A percentile compares a stretch with the other conserved stretches of the same genome.
Evolutionary conservation across 331 rosid genomes (phyloP).

Genomic region (Dryas integrifolia): DNA sequence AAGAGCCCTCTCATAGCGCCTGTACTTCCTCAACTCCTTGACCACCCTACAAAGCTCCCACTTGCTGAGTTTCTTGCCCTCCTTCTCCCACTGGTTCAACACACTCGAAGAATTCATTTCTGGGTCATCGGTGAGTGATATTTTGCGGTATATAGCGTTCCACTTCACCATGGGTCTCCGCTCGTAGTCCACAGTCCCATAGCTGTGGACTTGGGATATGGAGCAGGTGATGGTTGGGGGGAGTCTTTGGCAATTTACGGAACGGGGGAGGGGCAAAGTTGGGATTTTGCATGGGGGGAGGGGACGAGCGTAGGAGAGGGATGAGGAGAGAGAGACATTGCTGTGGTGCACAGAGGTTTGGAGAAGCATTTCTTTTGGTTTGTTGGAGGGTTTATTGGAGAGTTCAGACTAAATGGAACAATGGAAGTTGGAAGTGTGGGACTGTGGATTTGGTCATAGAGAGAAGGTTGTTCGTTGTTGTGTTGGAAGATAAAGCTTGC

Average conservation of each 20-base stretch:
- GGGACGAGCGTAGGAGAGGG: constrained; percentile 35
- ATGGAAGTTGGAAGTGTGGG: neutral
- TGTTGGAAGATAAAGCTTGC: constrained; percentile 17
- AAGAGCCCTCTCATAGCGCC: constrained; percentile 52
- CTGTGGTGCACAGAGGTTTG: constrained; percentile 45
- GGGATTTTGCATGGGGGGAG: constrained; percentile 31
- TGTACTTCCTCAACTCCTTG: constrained; percentile 76
- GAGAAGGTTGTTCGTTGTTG: neutral
- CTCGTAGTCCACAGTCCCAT: constrained; percentile 68
- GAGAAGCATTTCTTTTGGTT: constrained; percentile 39
- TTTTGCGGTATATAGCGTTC: constrained; percentile 58
- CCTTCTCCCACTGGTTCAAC: constrained; percentile 80
- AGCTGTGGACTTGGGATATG: constrained; percentile 55
- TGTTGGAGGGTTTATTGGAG: neutral
- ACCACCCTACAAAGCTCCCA: constrained; percentile 77
- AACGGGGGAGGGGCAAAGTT: constrained; percentile 12
- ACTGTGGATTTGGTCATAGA: neutral
- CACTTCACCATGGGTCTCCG: constrained; percentile 59
- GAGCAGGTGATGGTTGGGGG: constrained; percentile 45
- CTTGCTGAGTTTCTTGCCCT: constrained; percentile 60
- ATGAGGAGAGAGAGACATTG: constrained; percentile 48
- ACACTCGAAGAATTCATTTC: constrained; percentile 57
- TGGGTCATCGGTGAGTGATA: constrained; percentile 55
- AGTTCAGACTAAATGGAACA: neutral
- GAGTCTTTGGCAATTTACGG: constrained; percentile 19